Evolutionary conservation across 192 early-diverging fungal genomes (phyloP).

Genomic region (Obelidium mucronatum): DNA sequence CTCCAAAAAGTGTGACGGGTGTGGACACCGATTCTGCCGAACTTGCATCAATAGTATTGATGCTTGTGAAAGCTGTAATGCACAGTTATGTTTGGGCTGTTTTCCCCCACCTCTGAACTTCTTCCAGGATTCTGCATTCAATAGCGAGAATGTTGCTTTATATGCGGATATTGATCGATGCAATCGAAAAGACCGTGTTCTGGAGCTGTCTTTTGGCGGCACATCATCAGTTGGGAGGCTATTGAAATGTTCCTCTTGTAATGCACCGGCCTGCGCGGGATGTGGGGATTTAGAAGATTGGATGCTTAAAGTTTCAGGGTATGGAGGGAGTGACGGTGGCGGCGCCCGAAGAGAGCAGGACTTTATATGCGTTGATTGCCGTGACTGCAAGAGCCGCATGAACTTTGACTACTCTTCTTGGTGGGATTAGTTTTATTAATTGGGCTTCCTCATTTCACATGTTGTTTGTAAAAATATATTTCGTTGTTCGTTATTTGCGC

Average conservation of each 20-base stretch:
- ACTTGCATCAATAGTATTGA: neutral
- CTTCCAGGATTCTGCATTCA: neutral
- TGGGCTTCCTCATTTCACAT: too few species aligned
- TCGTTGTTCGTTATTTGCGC: constrained; percentile 7
- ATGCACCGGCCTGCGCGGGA: neutral
- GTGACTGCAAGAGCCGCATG: neutral
- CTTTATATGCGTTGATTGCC: constrained; percentile 19
- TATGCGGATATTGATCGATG: neutral
- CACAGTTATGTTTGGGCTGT: constrained; percentile 21
- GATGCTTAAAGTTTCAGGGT: neutral
- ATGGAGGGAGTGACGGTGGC: neutral
- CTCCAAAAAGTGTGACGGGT: constrained; percentile 5
- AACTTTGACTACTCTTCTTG: constrained; percentile 10
- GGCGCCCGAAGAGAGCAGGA: neutral
- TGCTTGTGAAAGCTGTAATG: constrained; percentile 4
- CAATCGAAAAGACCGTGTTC: neutral
- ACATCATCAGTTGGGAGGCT: neutral
- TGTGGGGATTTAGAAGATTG: constrained; percentile 29
- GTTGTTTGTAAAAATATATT: too few species aligned
- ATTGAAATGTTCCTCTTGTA: constrained; percentile 19
- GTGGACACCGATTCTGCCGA: neutral
- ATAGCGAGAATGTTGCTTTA: neutral
- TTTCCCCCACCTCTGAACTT: constrained; percentile 5
- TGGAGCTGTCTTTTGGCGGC: neutral
- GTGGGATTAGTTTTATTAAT: neutral